A percentile compares a stretch with the other conserved stretches of the same genome.
phyloP scores from a whole-genome alignment of 1,284 basidiomycete species.

The Leccinum subrobustum region DNA sequence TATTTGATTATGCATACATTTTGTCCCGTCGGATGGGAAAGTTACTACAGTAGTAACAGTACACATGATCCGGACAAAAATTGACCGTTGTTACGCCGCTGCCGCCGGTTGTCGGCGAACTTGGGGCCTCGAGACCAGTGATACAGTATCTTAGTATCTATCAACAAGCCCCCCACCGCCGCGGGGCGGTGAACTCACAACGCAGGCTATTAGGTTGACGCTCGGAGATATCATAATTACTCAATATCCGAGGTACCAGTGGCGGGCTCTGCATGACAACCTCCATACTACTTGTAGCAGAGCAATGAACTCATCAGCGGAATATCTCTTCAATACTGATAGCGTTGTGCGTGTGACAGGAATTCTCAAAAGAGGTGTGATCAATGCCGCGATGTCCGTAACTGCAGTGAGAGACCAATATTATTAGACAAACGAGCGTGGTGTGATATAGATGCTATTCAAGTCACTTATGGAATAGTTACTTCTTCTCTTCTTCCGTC shows the following conservation, averaged over 20 bases:
- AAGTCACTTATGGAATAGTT: not conserved
- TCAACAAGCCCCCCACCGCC: not conserved
- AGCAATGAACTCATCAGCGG: not conserved
- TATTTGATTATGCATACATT: not conserved
- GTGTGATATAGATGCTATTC: not conserved
- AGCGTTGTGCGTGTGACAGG: not conserved
- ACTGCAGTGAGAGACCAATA: not conserved
- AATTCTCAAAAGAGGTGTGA: not conserved
- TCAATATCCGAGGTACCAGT: not conserved
- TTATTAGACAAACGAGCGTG: conserved; percentile 6
- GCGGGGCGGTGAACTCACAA: not conserved
- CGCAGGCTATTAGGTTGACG: not conserved
- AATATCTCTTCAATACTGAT: not conserved
- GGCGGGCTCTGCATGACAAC: not conserved
- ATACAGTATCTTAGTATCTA: not conserved
- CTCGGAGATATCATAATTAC: not conserved
- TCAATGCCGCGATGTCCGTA: not conserved
- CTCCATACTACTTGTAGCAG: not conserved
- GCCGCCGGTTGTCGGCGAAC: not conserved
- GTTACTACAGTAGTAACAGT: no score
- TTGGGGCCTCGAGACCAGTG: not conserved
- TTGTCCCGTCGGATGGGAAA: not conserved
- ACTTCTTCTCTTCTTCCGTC: conserved; percentile 21
- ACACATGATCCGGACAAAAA: no score
- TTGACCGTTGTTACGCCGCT: not conserved